These are phyloP conservation scores for Xylariaceae sp. DNA, from an alignment of 2,329 filamentous ascomycete genomes.

Conservation along the genomic window DNA sequence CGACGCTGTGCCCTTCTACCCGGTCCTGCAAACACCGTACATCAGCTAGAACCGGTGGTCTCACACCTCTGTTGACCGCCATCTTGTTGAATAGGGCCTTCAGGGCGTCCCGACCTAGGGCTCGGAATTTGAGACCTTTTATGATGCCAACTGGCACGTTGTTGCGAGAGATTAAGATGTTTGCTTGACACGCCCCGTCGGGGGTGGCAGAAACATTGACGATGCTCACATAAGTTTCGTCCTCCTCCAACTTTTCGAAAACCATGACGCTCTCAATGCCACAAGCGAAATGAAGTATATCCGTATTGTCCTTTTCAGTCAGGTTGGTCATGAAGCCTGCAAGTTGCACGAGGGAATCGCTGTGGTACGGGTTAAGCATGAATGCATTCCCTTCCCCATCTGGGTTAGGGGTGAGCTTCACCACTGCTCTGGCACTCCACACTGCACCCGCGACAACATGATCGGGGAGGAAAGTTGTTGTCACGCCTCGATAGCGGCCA, in stretches of 20 bases:
- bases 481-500: slow-evolving; percentile 18
- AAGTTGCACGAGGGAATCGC: slow-evolving; percentile 23
- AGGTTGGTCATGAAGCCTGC: slow-evolving; percentile 21
- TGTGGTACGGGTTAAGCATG: slow-evolving; percentile 20
- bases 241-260: slow-evolving; percentile 12
- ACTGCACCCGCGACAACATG: not conserved
- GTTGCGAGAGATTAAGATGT: slow-evolving; percentile 22
- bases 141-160: slow-evolving; percentile 16
- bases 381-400: slow-evolving; percentile 9
- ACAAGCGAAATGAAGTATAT: slow-evolving; percentile 20
- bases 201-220: slow-evolving; percentile 11
- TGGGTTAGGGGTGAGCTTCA: slow-evolving; percentile 18
- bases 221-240: slow-evolving; percentile 22
- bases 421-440: slow-evolving; percentile 17
- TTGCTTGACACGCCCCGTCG: slow-evolving; percentile 18
- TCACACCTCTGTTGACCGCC: not conserved
- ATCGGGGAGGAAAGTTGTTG: slow-evolving; percentile 16
- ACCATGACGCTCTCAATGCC: slow-evolving; percentile 22
- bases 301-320: slow-evolving; percentile 8
- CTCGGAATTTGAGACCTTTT: slow-evolving; percentile 16
- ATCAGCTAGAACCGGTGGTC: not conserved
- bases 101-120: slow-evolving; percentile 19
- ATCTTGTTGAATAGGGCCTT: not conserved
- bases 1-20: too few relatives aligned
- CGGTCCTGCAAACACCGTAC: not conserved